phyloP scores from a whole-genome alignment of 805 yeast species.

The Sugiyamaella qingdaonensis region DNA sequence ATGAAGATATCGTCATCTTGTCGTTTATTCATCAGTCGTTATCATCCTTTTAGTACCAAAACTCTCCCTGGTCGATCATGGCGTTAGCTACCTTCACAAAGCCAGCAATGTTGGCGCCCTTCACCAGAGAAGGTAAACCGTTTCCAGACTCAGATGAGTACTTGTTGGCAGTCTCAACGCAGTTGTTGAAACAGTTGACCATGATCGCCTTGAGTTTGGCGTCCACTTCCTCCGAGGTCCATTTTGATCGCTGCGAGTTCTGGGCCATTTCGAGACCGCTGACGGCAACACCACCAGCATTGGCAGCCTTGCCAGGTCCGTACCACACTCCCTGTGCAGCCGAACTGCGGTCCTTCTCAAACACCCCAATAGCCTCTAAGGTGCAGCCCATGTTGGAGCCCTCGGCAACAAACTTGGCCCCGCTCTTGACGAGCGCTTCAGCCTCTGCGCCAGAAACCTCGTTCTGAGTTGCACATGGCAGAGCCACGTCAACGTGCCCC shows the following conservation, averaged over 20 bases:
- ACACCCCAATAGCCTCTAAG: constrained; percentile 91
- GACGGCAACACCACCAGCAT: constrained; percentile 99
- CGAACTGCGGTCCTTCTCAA: constrained; percentile 53
- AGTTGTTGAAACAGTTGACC: constrained; percentile 88
- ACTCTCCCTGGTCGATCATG: constrained; percentile 96
- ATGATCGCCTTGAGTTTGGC: constrained; percentile 84
- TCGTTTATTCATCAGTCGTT: not conserved
- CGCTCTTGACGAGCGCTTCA: constrained; percentile 85
- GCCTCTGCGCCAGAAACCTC: constrained; percentile 98
- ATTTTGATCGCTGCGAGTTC: constrained; percentile 88
- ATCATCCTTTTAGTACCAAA: constrained; percentile 26
- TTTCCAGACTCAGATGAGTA: constrained; percentile 67
- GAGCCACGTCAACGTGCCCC: constrained; percentile 89
- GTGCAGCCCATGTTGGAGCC: constrained; percentile 99
- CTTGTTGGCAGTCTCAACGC: constrained; percentile 79
- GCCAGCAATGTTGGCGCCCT: constrained; percentile 99
- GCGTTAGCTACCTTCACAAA: constrained; percentile 98
- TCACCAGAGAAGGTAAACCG: constrained; percentile 87
- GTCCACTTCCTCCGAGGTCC: constrained; percentile 94
- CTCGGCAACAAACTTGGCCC: constrained; percentile 91
- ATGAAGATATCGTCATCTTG: not conserved
- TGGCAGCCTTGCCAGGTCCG: constrained; percentile 99
- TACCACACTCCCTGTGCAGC: constrained; percentile 69
- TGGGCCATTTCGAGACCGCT: constrained; percentile 99
- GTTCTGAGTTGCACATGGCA: constrained; percentile 98